These are phyloP conservation scores for Furcasterigmium furcatum DNA, from an alignment of 2,329 filamentous ascomycete genomes.

Conservation along the genomic window DNA sequence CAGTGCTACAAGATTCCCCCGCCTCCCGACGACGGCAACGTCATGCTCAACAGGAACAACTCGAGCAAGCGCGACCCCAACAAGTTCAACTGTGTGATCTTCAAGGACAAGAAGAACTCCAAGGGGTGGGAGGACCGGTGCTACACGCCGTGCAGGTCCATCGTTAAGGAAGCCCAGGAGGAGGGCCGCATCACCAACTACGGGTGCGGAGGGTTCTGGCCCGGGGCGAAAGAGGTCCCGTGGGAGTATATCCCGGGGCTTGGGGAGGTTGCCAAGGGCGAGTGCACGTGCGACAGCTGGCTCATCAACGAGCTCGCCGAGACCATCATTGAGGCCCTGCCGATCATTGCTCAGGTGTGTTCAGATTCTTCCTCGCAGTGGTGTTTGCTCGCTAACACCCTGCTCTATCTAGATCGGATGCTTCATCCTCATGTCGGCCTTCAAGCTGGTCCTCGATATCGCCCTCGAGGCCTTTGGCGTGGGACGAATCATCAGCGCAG, in stretches of 20 bases:
- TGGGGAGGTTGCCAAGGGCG: not conserved
- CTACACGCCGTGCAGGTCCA: not conserved
- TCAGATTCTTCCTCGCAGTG: too few species aligned
- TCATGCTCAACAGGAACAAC: too few species aligned
- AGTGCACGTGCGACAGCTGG: not conserved
- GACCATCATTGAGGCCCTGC: conserved; percentile 1
- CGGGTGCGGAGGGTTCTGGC: not conserved
- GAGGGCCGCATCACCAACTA: conserved; percentile 5
- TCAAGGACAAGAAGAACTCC: not conserved
- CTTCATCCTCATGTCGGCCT: not conserved
- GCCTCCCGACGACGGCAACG: not conserved
- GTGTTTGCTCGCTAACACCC: too few species aligned
- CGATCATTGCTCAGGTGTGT: conserved; percentile 2
- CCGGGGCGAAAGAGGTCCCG: not conserved
- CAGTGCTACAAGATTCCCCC: conserved; percentile 3
- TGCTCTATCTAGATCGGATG: not conserved
- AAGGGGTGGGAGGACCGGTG: not conserved
- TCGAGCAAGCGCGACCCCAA: not conserved
- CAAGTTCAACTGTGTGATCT: not conserved
- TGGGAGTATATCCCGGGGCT: not conserved
- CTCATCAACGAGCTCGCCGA: not conserved
- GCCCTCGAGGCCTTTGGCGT: not conserved
- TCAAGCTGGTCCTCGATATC: conserved; percentile 1
- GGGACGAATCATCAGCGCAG: not conserved
- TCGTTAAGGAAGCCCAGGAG: conserved; percentile 1